phyloP scores from a whole-genome alignment of 2,329 filamentous ascomycete species.

The Nannizzia gypsea region DNA sequence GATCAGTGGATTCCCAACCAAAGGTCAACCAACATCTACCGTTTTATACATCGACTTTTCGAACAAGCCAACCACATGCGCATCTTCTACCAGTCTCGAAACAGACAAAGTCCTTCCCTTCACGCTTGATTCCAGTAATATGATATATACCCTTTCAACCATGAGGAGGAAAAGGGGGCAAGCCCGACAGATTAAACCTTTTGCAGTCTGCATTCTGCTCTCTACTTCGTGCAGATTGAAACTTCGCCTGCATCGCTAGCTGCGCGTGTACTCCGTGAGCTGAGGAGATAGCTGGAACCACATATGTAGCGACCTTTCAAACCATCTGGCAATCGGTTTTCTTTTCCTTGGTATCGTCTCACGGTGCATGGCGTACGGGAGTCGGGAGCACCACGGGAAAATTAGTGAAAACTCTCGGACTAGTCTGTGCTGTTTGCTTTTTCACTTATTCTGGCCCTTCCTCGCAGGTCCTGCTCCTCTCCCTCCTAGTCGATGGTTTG shows the following conservation, averaged over 20 bases:
- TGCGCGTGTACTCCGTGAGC: conserved; percentile 1
- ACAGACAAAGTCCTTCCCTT: neutral
- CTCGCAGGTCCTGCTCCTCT: neutral
- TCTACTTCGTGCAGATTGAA: neutral
- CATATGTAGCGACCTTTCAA: neutral
- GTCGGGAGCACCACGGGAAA: neutral
- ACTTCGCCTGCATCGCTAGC: neutral
- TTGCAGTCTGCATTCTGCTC: neutral
- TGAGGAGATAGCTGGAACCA: neutral
- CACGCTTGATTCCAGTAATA: neutral
- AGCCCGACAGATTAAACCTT: neutral
- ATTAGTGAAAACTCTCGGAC: neutral
- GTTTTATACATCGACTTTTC: neutral
- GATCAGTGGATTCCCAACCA: neutral
- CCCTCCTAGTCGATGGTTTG: neutral
- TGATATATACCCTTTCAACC: neutral
- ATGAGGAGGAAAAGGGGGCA: neutral
- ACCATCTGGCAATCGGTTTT: neutral
- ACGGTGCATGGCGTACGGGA: neutral
- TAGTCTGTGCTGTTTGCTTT: neutral
- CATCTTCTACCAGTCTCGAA: neutral
- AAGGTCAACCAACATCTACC: neutral
- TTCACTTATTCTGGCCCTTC: neutral
- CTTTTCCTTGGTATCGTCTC: neutral
- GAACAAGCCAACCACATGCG: neutral